These are phyloP conservation scores for Limonium bicolor DNA, from an alignment of 148 eudicot species.

Conservation along the genomic window DNA sequence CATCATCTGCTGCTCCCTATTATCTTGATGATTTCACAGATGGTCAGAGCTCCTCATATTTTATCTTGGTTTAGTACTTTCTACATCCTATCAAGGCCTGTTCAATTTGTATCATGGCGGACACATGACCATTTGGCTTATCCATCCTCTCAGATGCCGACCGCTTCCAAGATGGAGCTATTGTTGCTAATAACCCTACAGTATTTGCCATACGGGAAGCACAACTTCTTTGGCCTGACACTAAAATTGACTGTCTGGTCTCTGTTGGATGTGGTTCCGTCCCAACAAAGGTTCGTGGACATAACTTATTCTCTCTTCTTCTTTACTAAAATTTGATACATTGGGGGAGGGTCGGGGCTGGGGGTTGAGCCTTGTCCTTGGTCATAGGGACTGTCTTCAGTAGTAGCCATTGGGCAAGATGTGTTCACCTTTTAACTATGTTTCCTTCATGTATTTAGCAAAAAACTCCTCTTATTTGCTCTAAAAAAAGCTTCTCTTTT, in stretches of 20 bases:
- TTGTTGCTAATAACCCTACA: slow-evolving; percentile 97
- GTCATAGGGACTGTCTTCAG: too few species aligned
- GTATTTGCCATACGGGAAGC: slow-evolving; percentile 95
- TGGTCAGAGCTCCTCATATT: slow-evolving; percentile 28
- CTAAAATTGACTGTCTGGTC: slow-evolving; percentile 83
- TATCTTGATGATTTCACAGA: slow-evolving; percentile 95
- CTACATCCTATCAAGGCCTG: too few species aligned
- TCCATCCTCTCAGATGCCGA: slow-evolving; percentile 31
- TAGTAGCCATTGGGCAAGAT: too few species aligned
- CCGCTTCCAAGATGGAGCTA: slow-evolving; percentile 99
- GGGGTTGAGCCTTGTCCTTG: too few species aligned
- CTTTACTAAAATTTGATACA: too few species aligned
- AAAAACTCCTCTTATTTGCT: too few species aligned
- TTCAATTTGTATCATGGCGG: too few species aligned
- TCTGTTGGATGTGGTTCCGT: slow-evolving; percentile 91
- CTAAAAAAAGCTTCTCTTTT: too few species aligned
- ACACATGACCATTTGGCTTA: slow-evolving; percentile 3
- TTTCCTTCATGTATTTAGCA: too few species aligned
- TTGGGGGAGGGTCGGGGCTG: too few species aligned
- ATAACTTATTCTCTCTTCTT: too few species aligned
- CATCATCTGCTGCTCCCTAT: slow-evolving; percentile 99
- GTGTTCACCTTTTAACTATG: too few species aligned
- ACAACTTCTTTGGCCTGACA: slow-evolving; percentile 95
- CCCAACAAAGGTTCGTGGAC: slow-evolving; percentile 88
- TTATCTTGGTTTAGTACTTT: neutral